Conservation (phyloP, 345 rosid genomes). For the Citrus unshiu region DNA sequence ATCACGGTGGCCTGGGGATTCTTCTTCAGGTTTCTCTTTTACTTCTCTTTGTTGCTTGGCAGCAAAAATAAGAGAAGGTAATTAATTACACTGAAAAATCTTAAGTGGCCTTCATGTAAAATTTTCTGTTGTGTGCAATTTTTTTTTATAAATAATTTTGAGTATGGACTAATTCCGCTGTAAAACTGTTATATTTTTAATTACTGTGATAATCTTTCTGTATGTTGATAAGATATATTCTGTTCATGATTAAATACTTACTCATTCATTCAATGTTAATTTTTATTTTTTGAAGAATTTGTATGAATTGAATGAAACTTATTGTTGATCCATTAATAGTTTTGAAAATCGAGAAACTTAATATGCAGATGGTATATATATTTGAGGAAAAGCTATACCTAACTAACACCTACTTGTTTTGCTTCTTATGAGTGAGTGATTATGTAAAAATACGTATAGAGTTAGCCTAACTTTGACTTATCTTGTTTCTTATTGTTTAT, state of each 20-base stretch:
- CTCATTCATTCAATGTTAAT: neutral
- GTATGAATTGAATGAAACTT: too few species aligned
- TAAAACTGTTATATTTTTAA: constrained; percentile 7
- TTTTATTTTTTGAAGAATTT: neutral
- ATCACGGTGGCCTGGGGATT: constrained; percentile 89
- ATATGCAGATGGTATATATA: too few species aligned
- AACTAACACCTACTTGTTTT: neutral
- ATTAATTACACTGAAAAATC: neutral
- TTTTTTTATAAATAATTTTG: neutral
- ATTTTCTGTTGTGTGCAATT: neutral
- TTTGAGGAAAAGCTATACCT: neutral
- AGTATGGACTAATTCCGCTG: neutral
- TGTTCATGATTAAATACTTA: neutral
- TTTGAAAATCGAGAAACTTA: too few species aligned
- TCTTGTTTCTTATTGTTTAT: neutral
- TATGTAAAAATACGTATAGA: neutral
- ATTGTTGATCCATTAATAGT: too few species aligned
- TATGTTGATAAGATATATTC: neutral
- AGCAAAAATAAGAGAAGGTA: constrained; percentile 91
- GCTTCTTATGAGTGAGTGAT: neutral
- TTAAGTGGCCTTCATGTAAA: neutral
- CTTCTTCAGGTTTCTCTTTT: constrained; percentile 78
- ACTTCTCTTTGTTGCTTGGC: constrained; percentile 71
- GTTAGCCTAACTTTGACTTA: neutral
- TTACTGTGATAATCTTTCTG: neutral